Evolutionary conservation across 495 filamentous ascomycete genomes (phyloP).

Genomic region (Penicillium silybi): DNA sequence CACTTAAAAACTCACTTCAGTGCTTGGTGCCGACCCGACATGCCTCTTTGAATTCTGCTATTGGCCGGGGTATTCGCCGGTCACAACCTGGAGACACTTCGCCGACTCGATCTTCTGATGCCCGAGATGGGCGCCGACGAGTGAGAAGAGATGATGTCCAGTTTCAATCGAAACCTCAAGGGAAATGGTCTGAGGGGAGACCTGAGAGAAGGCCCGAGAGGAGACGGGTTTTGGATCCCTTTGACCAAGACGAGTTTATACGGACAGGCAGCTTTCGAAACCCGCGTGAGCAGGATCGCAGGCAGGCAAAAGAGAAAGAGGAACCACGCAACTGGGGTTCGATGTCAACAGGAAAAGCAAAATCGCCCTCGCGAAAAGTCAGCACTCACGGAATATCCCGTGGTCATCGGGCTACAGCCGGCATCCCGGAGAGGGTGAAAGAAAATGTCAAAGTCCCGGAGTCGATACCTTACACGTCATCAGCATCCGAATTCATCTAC

Average conservation of each 20-base stretch:
- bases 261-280: conserved; percentile 32
- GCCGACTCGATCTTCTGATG: background rate
- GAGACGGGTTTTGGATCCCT: conserved; percentile 2
- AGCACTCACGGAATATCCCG: conserved; percentile 1
- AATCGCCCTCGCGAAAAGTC: background rate
- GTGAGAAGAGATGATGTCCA: background rate
- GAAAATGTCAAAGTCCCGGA: conserved; percentile 43
- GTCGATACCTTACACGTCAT: conserved; percentile 73
- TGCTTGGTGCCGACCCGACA: conserved; percentile 18
- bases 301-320: conserved; percentile 1
- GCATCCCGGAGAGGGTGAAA: conserved; percentile 37
- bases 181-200: background rate
- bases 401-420: conserved; percentile 25
- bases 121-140: background rate
- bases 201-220: background rate
- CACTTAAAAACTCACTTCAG: background rate
- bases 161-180: background rate
- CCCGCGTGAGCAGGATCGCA: conserved; percentile 18
- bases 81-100: conserved; percentile 24
- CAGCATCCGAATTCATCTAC: conserved; percentile 89
- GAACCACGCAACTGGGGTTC: background rate
- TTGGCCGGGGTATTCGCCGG: conserved; percentile 48
- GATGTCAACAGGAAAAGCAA: background rate
- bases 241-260: conserved; percentile 36
- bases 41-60: conserved; percentile 55